Conservation (phyloP, 164 flowering plant species). For the Hamamelis virginiana region DNA sequence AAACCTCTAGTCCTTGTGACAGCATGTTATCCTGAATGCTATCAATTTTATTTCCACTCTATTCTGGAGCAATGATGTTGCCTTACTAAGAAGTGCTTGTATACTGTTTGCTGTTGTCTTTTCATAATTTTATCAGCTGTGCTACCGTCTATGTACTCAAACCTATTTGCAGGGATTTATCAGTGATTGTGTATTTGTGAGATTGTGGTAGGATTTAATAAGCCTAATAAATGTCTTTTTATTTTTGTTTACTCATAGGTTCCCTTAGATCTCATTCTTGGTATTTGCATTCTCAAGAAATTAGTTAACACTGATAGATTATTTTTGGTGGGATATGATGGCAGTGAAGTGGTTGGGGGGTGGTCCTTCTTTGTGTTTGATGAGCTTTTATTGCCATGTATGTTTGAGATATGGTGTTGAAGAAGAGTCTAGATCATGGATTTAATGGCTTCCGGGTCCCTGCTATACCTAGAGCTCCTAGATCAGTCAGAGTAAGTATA, state of each 20-base stretch:
- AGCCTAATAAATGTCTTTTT: too few species aligned
- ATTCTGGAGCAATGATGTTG: too few species aligned
- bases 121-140: too few species aligned
- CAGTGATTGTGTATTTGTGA: too few species aligned
- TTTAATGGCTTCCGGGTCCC: constrained; percentile 34
- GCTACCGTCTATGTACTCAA: too few species aligned
- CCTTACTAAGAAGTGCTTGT: too few species aligned
- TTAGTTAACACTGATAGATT: not conserved
- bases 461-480: constrained; percentile 38
- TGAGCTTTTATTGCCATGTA: constrained; percentile 16
- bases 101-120: too few species aligned
- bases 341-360: constrained; percentile 8
- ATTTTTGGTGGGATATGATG: not conserved
- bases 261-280: not conserved
- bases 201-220: too few species aligned
- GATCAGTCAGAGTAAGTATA: constrained; percentile 40
- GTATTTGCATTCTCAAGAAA: not conserved
- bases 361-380: constrained; percentile 14
- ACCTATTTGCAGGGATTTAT: too few species aligned
- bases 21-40: too few species aligned
- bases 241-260: not conserved
- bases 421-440: constrained; percentile 34
- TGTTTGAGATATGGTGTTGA: constrained; percentile 41
- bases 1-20: too few species aligned
- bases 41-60: too few species aligned